Percentiles rank a stretch among this genome's conserved stretches.
Conservation (phyloP, 768 basidiomycete species). For the Hypsizygus marmoreus region DNA sequence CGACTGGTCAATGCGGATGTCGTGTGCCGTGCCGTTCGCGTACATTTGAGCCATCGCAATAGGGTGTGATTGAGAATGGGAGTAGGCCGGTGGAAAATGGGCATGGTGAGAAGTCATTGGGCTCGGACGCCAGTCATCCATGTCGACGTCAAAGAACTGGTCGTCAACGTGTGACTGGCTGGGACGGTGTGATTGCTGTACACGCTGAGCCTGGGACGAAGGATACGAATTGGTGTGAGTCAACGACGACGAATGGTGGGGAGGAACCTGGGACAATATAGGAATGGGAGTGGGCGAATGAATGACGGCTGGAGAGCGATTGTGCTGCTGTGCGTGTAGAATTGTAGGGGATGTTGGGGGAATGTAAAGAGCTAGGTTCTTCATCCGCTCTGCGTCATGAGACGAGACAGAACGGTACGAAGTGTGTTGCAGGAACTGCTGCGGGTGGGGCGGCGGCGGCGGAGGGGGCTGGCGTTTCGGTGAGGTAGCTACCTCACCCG, state of each 20-base stretch:
- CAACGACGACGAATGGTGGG: constrained; percentile 18
- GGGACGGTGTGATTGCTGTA: constrained; percentile 11
- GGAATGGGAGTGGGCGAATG: constrained; percentile 26
- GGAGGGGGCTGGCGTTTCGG: constrained; percentile 13
- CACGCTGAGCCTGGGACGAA: background rate
- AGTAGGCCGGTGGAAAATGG: constrained; percentile 11
- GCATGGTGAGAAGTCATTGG: constrained; percentile 15
- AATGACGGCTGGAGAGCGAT: constrained; percentile 19
- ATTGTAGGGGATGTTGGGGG: constrained; percentile 8
- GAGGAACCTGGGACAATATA: constrained; percentile 18
- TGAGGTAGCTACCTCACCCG: constrained; percentile 2
- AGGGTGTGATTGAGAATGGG: constrained; percentile 12
- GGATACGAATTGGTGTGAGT: background rate
- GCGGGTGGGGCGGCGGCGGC: constrained; percentile 9
- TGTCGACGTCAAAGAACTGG: constrained; percentile 23
- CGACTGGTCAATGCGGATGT: constrained; percentile 4
- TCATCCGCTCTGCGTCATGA: constrained; percentile 20
- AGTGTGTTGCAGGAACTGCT: constrained; percentile 15
- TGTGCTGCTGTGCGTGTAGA: constrained; percentile 17
- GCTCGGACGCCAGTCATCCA: constrained; percentile 27
- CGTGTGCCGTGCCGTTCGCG: background rate
- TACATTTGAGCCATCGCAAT: constrained; percentile 2
- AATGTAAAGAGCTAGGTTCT: constrained; percentile 22
- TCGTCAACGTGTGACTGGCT: constrained; percentile 5
- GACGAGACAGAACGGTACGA: constrained; percentile 11